Conservation (phyloP, 345 rosid genomes). For the Theobroma cacao region DNA sequence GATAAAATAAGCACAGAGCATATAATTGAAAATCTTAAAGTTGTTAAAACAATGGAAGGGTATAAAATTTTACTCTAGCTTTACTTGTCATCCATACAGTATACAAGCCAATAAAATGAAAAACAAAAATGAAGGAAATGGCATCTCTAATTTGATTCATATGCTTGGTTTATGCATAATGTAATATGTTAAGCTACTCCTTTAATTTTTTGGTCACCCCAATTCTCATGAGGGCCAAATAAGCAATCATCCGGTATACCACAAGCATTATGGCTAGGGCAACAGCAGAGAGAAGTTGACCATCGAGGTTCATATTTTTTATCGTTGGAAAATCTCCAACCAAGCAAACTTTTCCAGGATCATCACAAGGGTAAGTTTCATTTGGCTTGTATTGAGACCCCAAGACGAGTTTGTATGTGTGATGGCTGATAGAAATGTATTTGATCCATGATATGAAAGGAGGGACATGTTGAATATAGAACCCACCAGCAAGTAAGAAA, state of each 20-base stretch:
- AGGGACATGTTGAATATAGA: conserved; percentile 50
- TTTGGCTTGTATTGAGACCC: conserved; percentile 38
- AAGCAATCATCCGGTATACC: conserved; percentile 48
- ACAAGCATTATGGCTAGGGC: conserved; percentile 44
- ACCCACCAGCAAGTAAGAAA: conserved; percentile 47
- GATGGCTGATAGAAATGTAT: conserved; percentile 37
- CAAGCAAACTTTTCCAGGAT: conserved; percentile 21
- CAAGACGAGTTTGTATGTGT: conserved; percentile 44
- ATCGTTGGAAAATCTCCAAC: conserved; percentile 47
- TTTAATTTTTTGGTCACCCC: not conserved
- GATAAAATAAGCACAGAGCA: not conserved
- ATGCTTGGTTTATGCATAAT: not conserved
- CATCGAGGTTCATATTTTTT: conserved; percentile 39
- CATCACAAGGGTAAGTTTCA: conserved; percentile 39
- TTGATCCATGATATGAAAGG: conserved; percentile 43
- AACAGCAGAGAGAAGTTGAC: conserved; percentile 21
- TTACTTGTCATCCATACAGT: not conserved
- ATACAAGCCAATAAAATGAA: not conserved
- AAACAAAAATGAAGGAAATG: not conserved
- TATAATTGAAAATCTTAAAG: not conserved
- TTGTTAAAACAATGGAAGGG: not conserved
- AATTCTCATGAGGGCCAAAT: conserved; percentile 30
- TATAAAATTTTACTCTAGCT: not conserved
- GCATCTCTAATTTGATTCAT: not conserved
- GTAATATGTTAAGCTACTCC: not conserved